Evolutionary conservation across 108 stramenopile genomes (phyloP), one percentile per base, ranked within the genome.

Genomic region (Mayamaea pseudoterrestris): DNA sequence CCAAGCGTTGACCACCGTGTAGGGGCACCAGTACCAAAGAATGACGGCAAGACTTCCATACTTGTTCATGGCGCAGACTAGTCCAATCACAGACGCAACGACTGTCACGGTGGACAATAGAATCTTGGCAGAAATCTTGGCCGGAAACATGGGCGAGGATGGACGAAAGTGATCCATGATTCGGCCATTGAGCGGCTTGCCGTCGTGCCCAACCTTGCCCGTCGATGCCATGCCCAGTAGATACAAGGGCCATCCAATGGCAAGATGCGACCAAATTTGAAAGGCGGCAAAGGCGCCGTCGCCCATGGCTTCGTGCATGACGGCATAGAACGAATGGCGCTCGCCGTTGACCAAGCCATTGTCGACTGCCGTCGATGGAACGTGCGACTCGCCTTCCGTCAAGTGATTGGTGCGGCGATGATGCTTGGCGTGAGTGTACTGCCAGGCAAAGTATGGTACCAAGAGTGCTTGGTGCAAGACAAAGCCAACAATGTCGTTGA

Each of bases 391-490:
- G 40, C 96, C 98, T 58, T 99, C 93, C 60, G 87, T 74, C 50
- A 92, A 69, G 43, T 92, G 90, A 56, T 96, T 96, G 29, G 95
- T 96, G 43, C 96, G 89, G 54, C 80, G 69, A 69, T 99, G 98
- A 65, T 99, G 98, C 81, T 95, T 95, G 58, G 89, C 96, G 65
- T 99, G 98, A 29, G 95, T 74, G 70, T 93, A 89, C 60, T 90
- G 92, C 97, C 97, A 98, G 6, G 89, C 90, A 79, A 93, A 95
- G 95, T 98, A 99, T 2, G 98, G 98, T 22, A 99, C 98, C 29
- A 99, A 69, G 40, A 99, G 67, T 1, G 80, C 82, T 34, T 95
- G 93, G 65, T 99, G 98, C 63, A 93, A 60, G 41, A 99, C 49
- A 58, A 83, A 89, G 43, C 98, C 98, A 35, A 95, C 81, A 30